Conservation (phyloP, 2,329 filamentous ascomycete genomes). For the Fusarium pseudograminearum region DNA sequence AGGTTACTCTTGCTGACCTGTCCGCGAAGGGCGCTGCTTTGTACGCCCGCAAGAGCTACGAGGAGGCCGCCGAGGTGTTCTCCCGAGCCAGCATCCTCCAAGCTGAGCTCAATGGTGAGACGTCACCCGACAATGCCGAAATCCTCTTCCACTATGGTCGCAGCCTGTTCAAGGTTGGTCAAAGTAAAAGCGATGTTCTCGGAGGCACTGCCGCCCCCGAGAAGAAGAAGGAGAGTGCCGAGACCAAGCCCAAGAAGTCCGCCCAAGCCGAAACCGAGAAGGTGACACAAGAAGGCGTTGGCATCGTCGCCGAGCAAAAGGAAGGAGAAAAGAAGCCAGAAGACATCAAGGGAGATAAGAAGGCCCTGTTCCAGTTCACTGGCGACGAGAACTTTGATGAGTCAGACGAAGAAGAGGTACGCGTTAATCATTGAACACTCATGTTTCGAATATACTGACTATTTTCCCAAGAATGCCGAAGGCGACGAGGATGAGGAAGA, state of each 20-base stretch:
- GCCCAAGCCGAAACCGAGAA: slow-evolving; percentile 56
- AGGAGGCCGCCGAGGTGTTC: slow-evolving; percentile 86
- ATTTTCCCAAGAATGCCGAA: slow-evolving; percentile 48
- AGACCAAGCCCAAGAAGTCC: slow-evolving; percentile 55
- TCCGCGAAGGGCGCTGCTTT: slow-evolving; percentile 84
- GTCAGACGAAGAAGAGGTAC: slow-evolving; percentile 77
- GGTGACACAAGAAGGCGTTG: slow-evolving; percentile 60
- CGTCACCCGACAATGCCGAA: slow-evolving; percentile 90
- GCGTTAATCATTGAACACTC: background rate
- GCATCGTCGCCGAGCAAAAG: slow-evolving; percentile 59
- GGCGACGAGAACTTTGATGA: slow-evolving; percentile 95
- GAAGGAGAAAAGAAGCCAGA: slow-evolving; percentile 56
- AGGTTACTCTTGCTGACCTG: slow-evolving; percentile 79
- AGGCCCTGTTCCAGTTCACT: slow-evolving; percentile 89
- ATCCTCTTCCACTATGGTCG: slow-evolving; percentile 95
- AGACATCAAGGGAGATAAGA: slow-evolving; percentile 65
- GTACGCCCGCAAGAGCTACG: slow-evolving; percentile 90
- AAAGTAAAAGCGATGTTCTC: slow-evolving; percentile 93
- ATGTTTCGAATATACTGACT: slow-evolving; percentile 19
- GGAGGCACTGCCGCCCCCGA: slow-evolving; percentile 79
- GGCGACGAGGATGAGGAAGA: slow-evolving; percentile 68
- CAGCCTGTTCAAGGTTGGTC: slow-evolving; percentile 91
- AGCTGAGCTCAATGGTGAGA: slow-evolving; percentile 91
- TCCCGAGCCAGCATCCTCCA: slow-evolving; percentile 91
- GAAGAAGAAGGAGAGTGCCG: slow-evolving; percentile 56